Conservation (phyloP, 768 basidiomycete genomes). For the Suillus plorans region DNA sequence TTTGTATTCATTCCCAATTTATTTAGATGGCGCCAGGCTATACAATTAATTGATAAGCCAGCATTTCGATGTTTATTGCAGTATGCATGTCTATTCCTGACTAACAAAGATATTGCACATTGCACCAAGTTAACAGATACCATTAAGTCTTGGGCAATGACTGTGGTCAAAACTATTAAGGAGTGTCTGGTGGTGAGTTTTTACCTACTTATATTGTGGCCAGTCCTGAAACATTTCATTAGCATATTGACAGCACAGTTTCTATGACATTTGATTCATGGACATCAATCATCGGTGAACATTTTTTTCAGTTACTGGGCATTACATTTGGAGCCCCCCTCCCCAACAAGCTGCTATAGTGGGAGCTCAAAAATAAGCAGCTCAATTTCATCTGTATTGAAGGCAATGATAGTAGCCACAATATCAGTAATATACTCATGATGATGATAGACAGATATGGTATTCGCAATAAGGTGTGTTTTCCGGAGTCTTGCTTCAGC, state of each 20-base stretch:
- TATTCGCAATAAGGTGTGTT: too few relatives aligned
- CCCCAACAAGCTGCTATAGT: too few relatives aligned
- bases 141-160: neutral
- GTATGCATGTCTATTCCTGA: neutral
- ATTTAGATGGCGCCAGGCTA: neutral
- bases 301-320: conserved; percentile 18
- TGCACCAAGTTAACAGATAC: neutral
- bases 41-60: neutral
- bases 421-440: too few relatives aligned
- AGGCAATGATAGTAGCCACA: too few relatives aligned
- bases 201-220: neutral
- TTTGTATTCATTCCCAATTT: neutral
- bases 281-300: conserved; percentile 14
- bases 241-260: neutral
- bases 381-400: too few relatives aligned
- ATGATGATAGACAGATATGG: too few relatives aligned
- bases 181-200: neutral
- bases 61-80: neutral
- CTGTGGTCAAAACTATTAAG: neutral
- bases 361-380: too few relatives aligned
- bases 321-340: too few relatives aligned
- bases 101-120: neutral
- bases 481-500: too few relatives aligned
- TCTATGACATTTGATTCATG: conserved; percentile 17
- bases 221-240: too few relatives aligned